Percentiles rank a stretch among this genome's conserved stretches.
Conservation (phyloP, 2,329 filamentous ascomycete genomes). For the Scolecobasidium constrictum region DNA sequence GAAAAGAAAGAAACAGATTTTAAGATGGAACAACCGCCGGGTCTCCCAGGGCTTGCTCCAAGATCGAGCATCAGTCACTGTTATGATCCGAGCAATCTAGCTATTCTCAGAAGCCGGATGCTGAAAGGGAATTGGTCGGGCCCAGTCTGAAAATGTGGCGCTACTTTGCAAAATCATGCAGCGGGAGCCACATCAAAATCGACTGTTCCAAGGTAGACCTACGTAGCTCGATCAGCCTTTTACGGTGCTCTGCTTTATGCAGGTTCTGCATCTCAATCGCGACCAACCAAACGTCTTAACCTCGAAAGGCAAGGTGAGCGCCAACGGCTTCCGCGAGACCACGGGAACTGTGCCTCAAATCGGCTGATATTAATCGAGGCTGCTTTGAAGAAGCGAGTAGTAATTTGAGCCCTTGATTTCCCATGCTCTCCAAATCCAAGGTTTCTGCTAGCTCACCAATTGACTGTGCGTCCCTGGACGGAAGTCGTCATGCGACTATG, state of each 20-base stretch:
- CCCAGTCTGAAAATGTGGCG: background rate
- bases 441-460: background rate
- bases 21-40: background rate
- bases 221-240: conserved; percentile 1
- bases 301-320: background rate
- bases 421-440: no score
- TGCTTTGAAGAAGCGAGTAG: background rate
- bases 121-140: background rate
- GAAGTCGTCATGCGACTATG: background rate
- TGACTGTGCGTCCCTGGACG: background rate
- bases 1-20: background rate
- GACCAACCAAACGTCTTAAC: background rate
- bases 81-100: background rate
- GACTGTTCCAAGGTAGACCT: no score
- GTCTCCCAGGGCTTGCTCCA: no score
- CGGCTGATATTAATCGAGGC: background rate
- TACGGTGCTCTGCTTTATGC: background rate
- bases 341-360: background rate
- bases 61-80: background rate
- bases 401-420: background rate
- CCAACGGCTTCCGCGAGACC: background rate
- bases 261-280: background rate
- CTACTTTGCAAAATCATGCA: background rate
- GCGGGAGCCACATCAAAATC: background rate
- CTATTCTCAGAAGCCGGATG: background rate